These are phyloP conservation scores for Xylaria bambusicola DNA, from an alignment of 495 filamentous ascomycete genomes.

Conservation along the genomic window DNA sequence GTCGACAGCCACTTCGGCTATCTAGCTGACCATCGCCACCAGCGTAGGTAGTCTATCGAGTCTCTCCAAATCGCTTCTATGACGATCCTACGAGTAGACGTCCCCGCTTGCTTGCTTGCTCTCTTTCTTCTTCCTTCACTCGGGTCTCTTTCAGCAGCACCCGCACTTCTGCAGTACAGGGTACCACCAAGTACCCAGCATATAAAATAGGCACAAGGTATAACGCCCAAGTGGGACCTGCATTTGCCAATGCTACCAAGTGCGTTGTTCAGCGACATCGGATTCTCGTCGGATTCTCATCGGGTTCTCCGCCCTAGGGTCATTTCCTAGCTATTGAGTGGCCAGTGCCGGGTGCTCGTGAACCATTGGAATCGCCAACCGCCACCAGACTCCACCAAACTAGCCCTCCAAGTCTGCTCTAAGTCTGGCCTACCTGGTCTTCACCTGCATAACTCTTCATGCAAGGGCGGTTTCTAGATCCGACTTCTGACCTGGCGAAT, in stretches of 20 bases:
- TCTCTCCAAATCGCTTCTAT: no score
- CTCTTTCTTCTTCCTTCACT: background rate
- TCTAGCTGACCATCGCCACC: background rate
- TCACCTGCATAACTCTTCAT: slow-evolving; percentile 18
- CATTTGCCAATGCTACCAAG: background rate
- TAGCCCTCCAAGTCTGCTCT: background rate
- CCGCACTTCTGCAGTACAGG: slow-evolving; percentile 7
- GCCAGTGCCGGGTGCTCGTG: background rate
- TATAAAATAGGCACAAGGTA: no score
- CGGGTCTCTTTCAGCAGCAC: no score
- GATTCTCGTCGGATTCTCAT: background rate
- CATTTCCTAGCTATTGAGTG: background rate
- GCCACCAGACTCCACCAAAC: slow-evolving; percentile 11
- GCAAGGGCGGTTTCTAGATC: slow-evolving; percentile 15
- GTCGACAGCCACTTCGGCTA: no score
- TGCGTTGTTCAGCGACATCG: slow-evolving; percentile 11
- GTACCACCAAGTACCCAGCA: background rate
- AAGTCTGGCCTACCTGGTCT: background rate
- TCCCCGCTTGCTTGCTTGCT: background rate
- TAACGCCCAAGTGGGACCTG: slow-evolving; percentile 7
- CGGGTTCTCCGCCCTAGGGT: background rate
- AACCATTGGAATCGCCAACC: slow-evolving; percentile 9
- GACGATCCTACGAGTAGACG: no score
- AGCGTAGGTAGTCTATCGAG: background rate
- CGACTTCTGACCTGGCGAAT: background rate